A percentile compares a stretch with the other conserved stretches of the same genome.
phyloP scores from a whole-genome alignment of 805 yeast species.

The Sugiyamaella qingdaonensis region DNA sequence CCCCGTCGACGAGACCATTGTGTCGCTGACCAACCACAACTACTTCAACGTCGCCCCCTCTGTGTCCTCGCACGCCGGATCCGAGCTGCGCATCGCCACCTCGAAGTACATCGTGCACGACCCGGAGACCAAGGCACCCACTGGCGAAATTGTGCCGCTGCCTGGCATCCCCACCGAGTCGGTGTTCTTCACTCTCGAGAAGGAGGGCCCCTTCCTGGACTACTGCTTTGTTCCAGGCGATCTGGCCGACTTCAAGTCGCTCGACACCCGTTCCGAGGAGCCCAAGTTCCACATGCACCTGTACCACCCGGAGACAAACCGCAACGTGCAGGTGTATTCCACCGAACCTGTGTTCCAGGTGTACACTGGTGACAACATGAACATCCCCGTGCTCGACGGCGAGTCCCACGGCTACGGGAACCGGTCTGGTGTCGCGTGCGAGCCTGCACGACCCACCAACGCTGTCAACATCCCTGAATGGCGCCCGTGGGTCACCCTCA shows the following conservation, averaged over 20 bases:
- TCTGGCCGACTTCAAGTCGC: slow-evolving; percentile 21
- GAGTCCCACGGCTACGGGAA: slow-evolving; percentile 25
- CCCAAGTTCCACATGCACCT: slow-evolving; percentile 42
- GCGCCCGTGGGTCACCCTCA: slow-evolving; percentile 45
- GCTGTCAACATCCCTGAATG: slow-evolving; percentile 48
- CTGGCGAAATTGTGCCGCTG: slow-evolving; percentile 40
- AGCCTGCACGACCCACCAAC: slow-evolving; percentile 55
- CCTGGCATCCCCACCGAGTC: slow-evolving; percentile 24
- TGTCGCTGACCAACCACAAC: slow-evolving; percentile 59
- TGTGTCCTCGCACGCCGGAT: slow-evolving; percentile 33
- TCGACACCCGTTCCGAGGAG: slow-evolving; percentile 46
- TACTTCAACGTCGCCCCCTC: slow-evolving; percentile 48
- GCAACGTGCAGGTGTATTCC: slow-evolving; percentile 42
- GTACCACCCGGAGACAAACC: slow-evolving; percentile 41
- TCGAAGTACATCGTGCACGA: slow-evolving; percentile 43
- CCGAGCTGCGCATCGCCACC: slow-evolving; percentile 38
- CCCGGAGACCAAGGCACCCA: slow-evolving; percentile 38
- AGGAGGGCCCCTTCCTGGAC: slow-evolving; percentile 40
- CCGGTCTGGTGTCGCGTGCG: slow-evolving; percentile 57
- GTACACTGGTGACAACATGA: slow-evolving; percentile 55
- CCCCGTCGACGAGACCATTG: slow-evolving; percentile 43
- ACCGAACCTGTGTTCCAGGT: slow-evolving; percentile 68
- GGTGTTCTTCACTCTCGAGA: slow-evolving; percentile 28
- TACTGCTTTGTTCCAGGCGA: slow-evolving; percentile 41
- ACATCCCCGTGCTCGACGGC: slow-evolving; percentile 33